These are phyloP conservation scores for Mycosphaerella sp. DNA, from an alignment of 2,329 filamentous ascomycete species.

Conservation along the genomic window DNA sequence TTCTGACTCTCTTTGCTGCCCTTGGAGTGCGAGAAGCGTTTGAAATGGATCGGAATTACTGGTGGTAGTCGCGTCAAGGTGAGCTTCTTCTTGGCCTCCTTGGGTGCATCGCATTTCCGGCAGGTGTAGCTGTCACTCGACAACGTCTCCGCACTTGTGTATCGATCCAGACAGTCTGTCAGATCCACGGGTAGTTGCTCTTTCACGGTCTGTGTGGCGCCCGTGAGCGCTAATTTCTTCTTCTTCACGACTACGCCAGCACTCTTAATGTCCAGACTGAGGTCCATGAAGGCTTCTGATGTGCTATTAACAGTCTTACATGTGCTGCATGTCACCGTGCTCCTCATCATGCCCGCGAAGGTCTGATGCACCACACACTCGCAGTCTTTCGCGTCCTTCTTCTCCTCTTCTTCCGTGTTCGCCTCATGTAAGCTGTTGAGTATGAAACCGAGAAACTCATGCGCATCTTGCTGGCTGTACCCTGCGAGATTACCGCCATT, in stretches of 20 bases:
- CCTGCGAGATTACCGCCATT: slow-evolving; percentile 64
- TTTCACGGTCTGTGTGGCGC: slow-evolving; percentile 34
- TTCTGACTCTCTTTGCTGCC: slow-evolving; percentile 73
- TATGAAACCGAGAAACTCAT: slow-evolving; percentile 95
- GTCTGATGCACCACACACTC: slow-evolving; percentile 90
- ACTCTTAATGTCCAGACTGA: slow-evolving; percentile 79
- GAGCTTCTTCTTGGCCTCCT: slow-evolving; percentile 77
- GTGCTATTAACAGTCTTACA: slow-evolving; percentile 78
- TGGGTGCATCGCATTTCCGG: slow-evolving; percentile 64
- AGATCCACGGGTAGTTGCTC: slow-evolving; percentile 37
- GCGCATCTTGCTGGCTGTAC: slow-evolving; percentile 92
- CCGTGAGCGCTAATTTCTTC: slow-evolving; percentile 45
- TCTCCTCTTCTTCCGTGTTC: slow-evolving; percentile 51
- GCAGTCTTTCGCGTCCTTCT: slow-evolving; percentile 47
- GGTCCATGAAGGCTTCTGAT: slow-evolving; percentile 82
- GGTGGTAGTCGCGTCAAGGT: slow-evolving; percentile 80
- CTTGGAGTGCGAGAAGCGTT: slow-evolving; percentile 44
- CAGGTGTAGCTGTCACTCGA: slow-evolving; percentile 76
- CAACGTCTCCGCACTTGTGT: slow-evolving; percentile 74
- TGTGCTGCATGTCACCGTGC: slow-evolving; percentile 82
- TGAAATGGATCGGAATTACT: slow-evolving; percentile 85
- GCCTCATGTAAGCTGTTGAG: slow-evolving; percentile 81
- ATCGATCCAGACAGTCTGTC: slow-evolving; percentile 70
- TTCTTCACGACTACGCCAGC: slow-evolving; percentile 55
- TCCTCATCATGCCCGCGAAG: slow-evolving; percentile 87